Conservation (phyloP, 768 basidiomycete genomes). For the Mrakia gelida region DNA sequence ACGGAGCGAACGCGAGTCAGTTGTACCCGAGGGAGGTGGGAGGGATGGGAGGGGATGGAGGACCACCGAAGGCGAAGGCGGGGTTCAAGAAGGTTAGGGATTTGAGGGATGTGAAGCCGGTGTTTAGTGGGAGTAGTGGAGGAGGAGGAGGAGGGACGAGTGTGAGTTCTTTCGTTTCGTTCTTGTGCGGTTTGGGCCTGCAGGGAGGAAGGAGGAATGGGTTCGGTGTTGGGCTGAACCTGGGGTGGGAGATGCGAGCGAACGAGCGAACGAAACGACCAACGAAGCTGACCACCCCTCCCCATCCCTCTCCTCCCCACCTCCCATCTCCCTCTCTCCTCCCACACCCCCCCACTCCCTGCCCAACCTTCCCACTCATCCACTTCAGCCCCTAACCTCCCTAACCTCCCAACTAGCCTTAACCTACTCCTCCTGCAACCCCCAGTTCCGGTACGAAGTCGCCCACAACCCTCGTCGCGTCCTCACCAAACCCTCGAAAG, state of each 20-base stretch:
- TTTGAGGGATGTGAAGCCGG: neutral
- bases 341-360: too few species aligned
- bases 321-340: neutral
- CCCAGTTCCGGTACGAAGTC: conserved; percentile 89
- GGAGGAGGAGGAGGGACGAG: neutral
- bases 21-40: conserved; percentile 17
- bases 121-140: neutral
- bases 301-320: neutral
- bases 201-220: too few species aligned
- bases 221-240: too few species aligned
- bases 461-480: conserved; percentile 92
- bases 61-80: conserved; percentile 8
- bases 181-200: neutral
- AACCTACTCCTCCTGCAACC: conserved; percentile 92
- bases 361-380: neutral
- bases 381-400: conserved; percentile 51
- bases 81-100: conserved; percentile 22
- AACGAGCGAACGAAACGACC: too few species aligned
- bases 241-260: too few species aligned
- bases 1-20: neutral
- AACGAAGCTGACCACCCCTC: neutral
- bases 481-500: conserved; percentile 95
- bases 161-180: conserved; percentile 3
- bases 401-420: conserved; percentile 82
- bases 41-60: neutral